These are phyloP conservation scores for Claviceps lovelessii DNA, from an alignment of 2,329 filamentous ascomycete species.

Conservation along the genomic window DNA sequence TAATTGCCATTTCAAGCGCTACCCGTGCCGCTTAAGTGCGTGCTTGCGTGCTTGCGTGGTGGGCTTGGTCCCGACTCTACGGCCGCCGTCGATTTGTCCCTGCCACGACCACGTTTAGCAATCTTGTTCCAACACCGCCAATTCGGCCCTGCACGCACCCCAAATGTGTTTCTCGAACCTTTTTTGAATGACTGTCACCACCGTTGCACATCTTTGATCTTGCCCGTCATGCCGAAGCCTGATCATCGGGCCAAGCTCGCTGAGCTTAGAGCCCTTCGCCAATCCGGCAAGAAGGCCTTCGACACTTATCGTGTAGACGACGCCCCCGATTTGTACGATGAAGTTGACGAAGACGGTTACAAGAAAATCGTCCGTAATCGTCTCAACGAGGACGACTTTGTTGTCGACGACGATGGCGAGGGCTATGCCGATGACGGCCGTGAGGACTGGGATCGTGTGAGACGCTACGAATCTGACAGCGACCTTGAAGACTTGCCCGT, in stretches of 20 bases:
- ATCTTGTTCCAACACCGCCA: background rate
- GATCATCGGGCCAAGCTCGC: constrained; percentile 43
- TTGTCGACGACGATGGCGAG: constrained; percentile 94
- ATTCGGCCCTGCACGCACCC: background rate
- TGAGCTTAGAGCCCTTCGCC: constrained; percentile 70
- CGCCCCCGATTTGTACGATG: constrained; percentile 76
- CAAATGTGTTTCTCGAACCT: background rate
- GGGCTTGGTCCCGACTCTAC: background rate
- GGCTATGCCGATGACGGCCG: constrained; percentile 94
- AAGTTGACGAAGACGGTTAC: constrained; percentile 92
- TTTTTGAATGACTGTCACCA: constrained; percentile 7
- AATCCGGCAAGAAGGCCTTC: constrained; percentile 81
- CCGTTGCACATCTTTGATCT: constrained; percentile 2
- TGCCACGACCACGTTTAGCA: background rate
- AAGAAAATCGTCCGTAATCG: constrained; percentile 87
- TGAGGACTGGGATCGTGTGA: constrained; percentile 77
- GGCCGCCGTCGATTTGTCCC: background rate
- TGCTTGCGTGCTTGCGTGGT: background rate
- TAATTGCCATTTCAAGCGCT: background rate
- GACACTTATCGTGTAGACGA: constrained; percentile 78
- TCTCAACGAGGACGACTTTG: constrained; percentile 89
- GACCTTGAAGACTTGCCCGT: constrained; percentile 32
- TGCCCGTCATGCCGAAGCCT: constrained; percentile 21
- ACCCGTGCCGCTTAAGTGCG: no score
- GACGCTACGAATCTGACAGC: constrained; percentile 57